These are phyloP conservation scores for Xerocomus spinulosus DNA, from an alignment of 768 basidiomycete genomes.

Conservation along the genomic window DNA sequence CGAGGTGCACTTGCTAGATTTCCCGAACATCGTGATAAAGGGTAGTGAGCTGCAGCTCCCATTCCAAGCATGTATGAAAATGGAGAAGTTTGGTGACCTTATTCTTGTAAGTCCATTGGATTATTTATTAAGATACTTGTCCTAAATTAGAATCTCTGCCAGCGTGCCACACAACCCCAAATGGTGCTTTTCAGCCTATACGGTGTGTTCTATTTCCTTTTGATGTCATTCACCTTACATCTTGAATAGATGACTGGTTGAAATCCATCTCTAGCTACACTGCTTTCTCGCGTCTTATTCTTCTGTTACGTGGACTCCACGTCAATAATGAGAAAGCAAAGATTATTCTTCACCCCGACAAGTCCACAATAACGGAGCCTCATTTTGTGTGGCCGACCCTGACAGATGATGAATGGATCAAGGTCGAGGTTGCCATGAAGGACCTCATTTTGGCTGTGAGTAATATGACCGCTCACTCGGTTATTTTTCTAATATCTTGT, in stretches of 20 bases:
- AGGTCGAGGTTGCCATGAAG: constrained; percentile 98
- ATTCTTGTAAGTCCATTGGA: constrained; percentile 56
- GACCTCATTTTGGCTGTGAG: constrained; percentile 87
- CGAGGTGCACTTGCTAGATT: constrained; percentile 97
- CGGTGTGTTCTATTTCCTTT: constrained; percentile 39
- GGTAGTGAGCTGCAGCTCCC: constrained; percentile 96
- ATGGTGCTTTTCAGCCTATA: constrained; percentile 99
- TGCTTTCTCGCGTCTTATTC: constrained; percentile 95
- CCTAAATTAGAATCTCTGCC: constrained; percentile 3
- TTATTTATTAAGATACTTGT: background rate
- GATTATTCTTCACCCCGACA: constrained; percentile 95
- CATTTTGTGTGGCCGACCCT: constrained; percentile 98
- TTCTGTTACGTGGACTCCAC: constrained; percentile 94
- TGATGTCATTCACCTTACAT: constrained; percentile 5
- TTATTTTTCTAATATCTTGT: constrained; percentile 11
- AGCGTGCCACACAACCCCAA: constrained; percentile 96
- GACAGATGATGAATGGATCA: constrained; percentile 95
- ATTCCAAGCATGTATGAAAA: constrained; percentile 99
- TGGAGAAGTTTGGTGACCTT: constrained; percentile 99
- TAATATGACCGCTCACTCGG: background rate
- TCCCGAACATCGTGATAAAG: constrained; percentile 99
- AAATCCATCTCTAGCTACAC: constrained; percentile 99
- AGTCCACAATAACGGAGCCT: constrained; percentile 92
- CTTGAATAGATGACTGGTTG: constrained; percentile 83
- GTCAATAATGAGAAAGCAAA: constrained; percentile 99